Percentiles rank a stretch among this genome's conserved stretches.
Evolutionary conservation across 164 flowering plant genomes (phyloP).

Genomic region (Umbilicus rupestris): DNA sequence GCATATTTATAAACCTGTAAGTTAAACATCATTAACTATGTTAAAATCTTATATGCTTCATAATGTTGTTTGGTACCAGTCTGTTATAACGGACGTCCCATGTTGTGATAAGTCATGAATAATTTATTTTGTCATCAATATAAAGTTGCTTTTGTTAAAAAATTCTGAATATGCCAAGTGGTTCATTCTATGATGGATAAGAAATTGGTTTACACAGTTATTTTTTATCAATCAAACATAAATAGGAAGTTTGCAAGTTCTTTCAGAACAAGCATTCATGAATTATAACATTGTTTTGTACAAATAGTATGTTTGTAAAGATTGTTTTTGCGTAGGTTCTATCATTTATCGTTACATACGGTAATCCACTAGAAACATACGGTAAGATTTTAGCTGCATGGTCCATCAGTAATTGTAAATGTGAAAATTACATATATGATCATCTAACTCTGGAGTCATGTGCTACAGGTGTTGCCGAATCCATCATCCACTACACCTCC

Average conservation of each 20-base stretch:
- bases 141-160: neutral
- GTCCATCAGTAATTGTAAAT: neutral
- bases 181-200: neutral
- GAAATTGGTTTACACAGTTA: neutral
- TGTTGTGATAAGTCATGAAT: neutral
- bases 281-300: neutral
- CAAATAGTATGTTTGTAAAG: neutral
- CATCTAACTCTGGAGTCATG: neutral
- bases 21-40: slow-evolving; percentile 19
- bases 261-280: neutral
- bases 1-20: slow-evolving; percentile 43
- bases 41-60: neutral
- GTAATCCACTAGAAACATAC: neutral
- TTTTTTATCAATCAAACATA: neutral
- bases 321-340: neutral
- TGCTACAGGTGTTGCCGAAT: slow-evolving; percentile 38
- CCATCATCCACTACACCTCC: slow-evolving; percentile 39
- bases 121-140: neutral
- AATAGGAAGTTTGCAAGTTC: neutral
- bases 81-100: neutral
- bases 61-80: neutral
- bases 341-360: neutral
- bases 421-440: neutral
- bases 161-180: neutral
- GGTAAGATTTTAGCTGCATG: neutral